phyloP scores from a whole-genome alignment of 2,329 filamentous ascomycete species.

The Penicillium thymicola region DNA sequence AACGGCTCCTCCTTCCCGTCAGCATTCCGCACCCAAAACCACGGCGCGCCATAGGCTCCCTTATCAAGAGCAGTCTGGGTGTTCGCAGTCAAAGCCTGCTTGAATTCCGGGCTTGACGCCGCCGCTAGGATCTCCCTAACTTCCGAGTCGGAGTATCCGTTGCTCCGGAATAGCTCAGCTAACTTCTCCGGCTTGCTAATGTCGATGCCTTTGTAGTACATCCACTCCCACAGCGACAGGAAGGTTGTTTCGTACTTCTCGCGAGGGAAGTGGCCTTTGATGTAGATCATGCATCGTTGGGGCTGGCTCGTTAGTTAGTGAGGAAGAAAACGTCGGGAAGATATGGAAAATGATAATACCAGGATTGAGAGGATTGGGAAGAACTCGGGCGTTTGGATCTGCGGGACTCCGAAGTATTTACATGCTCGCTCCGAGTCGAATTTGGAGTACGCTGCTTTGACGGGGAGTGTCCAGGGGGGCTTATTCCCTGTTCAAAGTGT shows the following conservation, averaged over 20 bases:
- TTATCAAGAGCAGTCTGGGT: slow-evolving; percentile 61
- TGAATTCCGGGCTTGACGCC: slow-evolving; percentile 49
- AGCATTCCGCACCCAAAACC: slow-evolving; percentile 61
- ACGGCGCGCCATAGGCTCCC: slow-evolving; percentile 74
- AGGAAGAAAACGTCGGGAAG: background rate
- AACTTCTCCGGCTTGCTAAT: slow-evolving; percentile 59
- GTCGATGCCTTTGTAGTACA: slow-evolving; percentile 62
- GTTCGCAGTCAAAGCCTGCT: slow-evolving; percentile 53
- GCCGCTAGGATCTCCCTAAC: slow-evolving; percentile 56
- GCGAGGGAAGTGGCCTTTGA: slow-evolving; percentile 57
- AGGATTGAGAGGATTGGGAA: slow-evolving; percentile 56
- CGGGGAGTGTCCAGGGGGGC: slow-evolving; percentile 68
- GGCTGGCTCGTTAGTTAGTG: slow-evolving; percentile 43
- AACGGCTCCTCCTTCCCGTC: slow-evolving; percentile 63
- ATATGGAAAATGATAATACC: slow-evolving; percentile 36
- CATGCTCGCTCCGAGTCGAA: slow-evolving; percentile 51
- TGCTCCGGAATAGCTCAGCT: slow-evolving; percentile 35
- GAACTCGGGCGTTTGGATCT: slow-evolving; percentile 39
- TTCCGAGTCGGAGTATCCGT: slow-evolving; percentile 39
- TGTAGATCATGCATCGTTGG: slow-evolving; percentile 63
- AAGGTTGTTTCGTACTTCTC: slow-evolving; percentile 54
- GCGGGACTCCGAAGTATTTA: slow-evolving; percentile 48
- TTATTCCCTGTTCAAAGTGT: slow-evolving; percentile 55
- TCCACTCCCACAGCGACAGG: slow-evolving; percentile 54
- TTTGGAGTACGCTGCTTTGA: slow-evolving; percentile 60